Evolutionary conservation across 192 early-diverging fungal species (phyloP), one percentile per base, ranked within the genome.

Genomic region (Coemansia sp.): DNA sequence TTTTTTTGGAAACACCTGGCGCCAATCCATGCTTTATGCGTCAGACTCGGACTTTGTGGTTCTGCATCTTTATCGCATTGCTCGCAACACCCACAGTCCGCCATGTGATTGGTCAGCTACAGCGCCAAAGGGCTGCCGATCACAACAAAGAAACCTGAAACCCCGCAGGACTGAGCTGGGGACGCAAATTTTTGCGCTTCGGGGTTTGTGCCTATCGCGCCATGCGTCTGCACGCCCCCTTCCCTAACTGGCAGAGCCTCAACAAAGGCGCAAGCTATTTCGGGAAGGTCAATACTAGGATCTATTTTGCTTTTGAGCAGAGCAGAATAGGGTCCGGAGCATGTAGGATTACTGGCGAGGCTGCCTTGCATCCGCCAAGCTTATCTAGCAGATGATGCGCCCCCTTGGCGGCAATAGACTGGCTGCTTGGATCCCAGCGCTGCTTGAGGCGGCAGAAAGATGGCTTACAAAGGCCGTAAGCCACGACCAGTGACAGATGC

Each of bases 21-120:
- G 50, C 50, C 12, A 31, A 53, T 53, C 50, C 50, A 12, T 13
- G 16, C 50, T 53, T 53, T 53, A 53, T 53, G 50, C 26, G 50
- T 53, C 50, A 25, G 25, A 31, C 50, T 25, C 26, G 26, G 25
- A 53, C 50, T 53, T 53, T 25, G 25, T 53, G 50, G 25, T 53
- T 53, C 12, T 25, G 26, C 35, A 35, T 8, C 6, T 53, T n/a
- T 25, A 45, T 39, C 35, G n/a, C 25, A 23, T 20, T 42, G 36
- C 37, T 41, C 59, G 8, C 37, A 61, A 61, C 36, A 61, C 50
- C 36, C 45, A 33, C 62, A 63, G 59, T 21, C 63, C 58, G 36
- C 70, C 70, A 65, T 59, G 64, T 65, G 70, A 72, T 72, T 72
- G 70, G 70, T 16, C 16, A 34, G 13, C 25, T 36, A 12, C 13